phyloP scores from a whole-genome alignment of 176 grass and related monocot genomes.

The Oryza brachyantha region DNA sequence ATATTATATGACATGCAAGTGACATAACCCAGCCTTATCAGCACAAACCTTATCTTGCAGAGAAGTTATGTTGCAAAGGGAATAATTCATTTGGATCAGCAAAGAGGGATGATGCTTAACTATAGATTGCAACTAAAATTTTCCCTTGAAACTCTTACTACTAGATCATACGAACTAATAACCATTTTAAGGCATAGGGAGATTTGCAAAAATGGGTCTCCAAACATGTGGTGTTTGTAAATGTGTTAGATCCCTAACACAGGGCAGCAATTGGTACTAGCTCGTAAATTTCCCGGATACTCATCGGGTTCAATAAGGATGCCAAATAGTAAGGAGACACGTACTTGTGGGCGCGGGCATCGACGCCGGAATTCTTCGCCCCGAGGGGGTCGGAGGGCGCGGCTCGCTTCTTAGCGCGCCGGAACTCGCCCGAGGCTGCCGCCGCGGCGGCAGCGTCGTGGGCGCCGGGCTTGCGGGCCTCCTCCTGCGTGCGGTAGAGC shows the following conservation, averaged over 20 bases:
- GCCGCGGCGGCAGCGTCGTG: slow-evolving; percentile 29
- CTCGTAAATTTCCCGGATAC: background rate
- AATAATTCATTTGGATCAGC: background rate
- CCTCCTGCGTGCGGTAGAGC: slow-evolving; percentile 86
- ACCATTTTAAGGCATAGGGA: background rate
- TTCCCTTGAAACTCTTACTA: background rate
- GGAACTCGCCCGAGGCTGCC: slow-evolving; percentile 50
- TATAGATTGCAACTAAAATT: background rate
- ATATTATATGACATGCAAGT: background rate
- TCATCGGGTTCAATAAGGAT: background rate
- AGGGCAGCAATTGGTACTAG: background rate
- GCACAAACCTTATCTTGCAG: background rate
- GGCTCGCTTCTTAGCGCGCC: slow-evolving; percentile 58
- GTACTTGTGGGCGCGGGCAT: slow-evolving; percentile 66
- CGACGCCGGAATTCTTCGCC: slow-evolving; percentile 79
- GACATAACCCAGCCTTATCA: background rate
- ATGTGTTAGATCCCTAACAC: background rate
- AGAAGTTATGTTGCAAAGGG: background rate
- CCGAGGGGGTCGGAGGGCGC: slow-evolving; percentile 50
- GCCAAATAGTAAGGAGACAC: background rate
- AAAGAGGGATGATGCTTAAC: background rate
- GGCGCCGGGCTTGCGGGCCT: slow-evolving; percentile 58
- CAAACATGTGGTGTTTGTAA: too few species aligned
- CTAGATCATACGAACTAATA: background rate
- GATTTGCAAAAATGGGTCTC: too few species aligned